Conservation (phyloP, 2,329 filamentous ascomycete species). For the Claviceps quebecensis region DNA sequence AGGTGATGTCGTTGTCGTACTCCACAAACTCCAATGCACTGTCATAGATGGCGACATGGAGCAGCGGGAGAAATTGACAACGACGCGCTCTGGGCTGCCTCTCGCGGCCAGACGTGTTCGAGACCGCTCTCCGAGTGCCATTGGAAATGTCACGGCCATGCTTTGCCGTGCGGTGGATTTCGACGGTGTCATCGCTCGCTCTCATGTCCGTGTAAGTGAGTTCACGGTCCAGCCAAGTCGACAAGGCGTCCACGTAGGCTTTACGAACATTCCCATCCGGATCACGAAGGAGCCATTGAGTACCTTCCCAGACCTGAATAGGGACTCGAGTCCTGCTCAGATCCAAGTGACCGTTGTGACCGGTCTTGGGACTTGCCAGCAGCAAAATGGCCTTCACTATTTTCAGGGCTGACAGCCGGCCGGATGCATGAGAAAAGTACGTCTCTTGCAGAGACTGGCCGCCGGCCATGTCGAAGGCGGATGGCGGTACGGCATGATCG, state of each 20-base stretch:
- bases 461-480: slow-evolving; percentile 26
- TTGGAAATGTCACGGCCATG: slow-evolving; percentile 25
- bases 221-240: slow-evolving; percentile 77
- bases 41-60: slow-evolving; percentile 85
- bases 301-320: slow-evolving; percentile 86
- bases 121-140: slow-evolving; percentile 49
- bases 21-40: slow-evolving; percentile 61
- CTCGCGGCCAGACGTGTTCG: slow-evolving; percentile 50
- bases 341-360: slow-evolving; percentile 42
- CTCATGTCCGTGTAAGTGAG: slow-evolving; percentile 52
- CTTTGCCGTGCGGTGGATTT: slow-evolving; percentile 30
- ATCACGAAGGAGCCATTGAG: slow-evolving; percentile 81
- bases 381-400: slow-evolving; percentile 71
- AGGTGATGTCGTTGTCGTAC: slow-evolving; percentile 58
- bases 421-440: slow-evolving; percentile 38
- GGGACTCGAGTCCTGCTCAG: slow-evolving; percentile 63
- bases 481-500: slow-evolving; percentile 15
- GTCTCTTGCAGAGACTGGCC: slow-evolving; percentile 33
- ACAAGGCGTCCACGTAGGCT: slow-evolving; percentile 71
- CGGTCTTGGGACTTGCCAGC: slow-evolving; percentile 60
- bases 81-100: slow-evolving; percentile 34
- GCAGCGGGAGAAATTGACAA: slow-evolving; percentile 63
- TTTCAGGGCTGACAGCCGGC: slow-evolving; percentile 53
- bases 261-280: slow-evolving; percentile 63
- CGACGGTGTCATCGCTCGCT: slow-evolving; percentile 41